Base-by-base conservation (phyloP, 208 protist genomes). In the Tritrichomonas foetus region DNA sequence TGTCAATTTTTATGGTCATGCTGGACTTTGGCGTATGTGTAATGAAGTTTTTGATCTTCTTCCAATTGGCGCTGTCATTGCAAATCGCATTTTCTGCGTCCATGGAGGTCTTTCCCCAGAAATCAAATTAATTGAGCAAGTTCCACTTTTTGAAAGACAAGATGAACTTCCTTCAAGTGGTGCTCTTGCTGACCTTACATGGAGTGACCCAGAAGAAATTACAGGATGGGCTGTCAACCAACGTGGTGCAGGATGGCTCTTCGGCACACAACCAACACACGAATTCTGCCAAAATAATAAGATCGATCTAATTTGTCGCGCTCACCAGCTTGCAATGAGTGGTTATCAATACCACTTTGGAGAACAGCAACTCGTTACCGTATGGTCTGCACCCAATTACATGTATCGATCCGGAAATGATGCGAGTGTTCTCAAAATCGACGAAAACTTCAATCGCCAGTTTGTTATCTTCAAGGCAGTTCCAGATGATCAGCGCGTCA, bases 381-480 rank as follows among this genome's bases (percentile, higher is more conserved):
- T 98, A 33, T 98, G 97, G 97, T 97, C 96, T 20, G 97, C 97
- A 22, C 97, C 97, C 41, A 98, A 98, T 95, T 94, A 93, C 33
- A 72, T 64, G 55, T 93, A 93, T 74, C 72, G 96, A 0, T 96
- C 95, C 57, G 95, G 95, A 30, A 96, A 96, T 92, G 94, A 96
- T 3, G 95, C 95, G 25, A 94, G 94, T 50, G 95, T 96, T 55
- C 72, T 96, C 16, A 94, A 96, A 95, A 95, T 99, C 47, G 98
- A 99, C 94, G 98, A 99, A 96, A 96, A 99, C 94, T 95, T 99
- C 30, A 98, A 98, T 92, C 92, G 92, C 47, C 66, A 94, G 66
- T 96, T 95, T 94, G 95, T 95, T 44, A 98, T 99, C 61, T 99
- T 99, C 94, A 98, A 99, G 78, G 98, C 97, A 0, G 99, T 98